A percentile compares a stretch with the other conserved stretches of the same genome.
Evolutionary conservation across 2,329 filamentous ascomycete genomes (phyloP).

Genomic region (Magnaporthales sp.): DNA sequence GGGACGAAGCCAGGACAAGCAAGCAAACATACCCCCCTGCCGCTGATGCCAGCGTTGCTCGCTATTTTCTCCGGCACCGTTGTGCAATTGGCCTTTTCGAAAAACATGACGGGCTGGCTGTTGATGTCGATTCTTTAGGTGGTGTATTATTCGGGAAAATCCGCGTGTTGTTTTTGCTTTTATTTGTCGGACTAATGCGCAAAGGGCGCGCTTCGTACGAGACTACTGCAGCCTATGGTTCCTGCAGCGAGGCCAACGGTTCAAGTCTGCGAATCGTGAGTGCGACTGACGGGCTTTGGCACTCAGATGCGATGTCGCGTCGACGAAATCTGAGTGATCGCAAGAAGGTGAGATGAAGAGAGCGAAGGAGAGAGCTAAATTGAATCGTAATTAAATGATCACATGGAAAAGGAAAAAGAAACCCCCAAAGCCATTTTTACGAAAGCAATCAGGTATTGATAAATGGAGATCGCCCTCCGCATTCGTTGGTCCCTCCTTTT

Average conservation of each 20-base stretch:
- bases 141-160: not conserved
- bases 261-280: not conserved
- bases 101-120: conserved; percentile 6
- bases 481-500: not conserved
- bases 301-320: not conserved
- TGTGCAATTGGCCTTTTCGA: conserved; percentile 27
- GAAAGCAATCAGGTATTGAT: not conserved
- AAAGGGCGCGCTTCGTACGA: not conserved
- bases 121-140: not conserved
- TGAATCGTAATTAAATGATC: not conserved
- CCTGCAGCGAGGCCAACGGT: not conserved
- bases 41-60: conserved; percentile 49
- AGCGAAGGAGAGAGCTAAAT: not conserved
- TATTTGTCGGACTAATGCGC: not conserved
- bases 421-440: not conserved
- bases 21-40: conserved; percentile 37
- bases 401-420: not conserved
- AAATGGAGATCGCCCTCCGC: not conserved
- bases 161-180: not conserved
- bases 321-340: too few species aligned
- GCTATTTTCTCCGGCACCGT: conserved; percentile 31
- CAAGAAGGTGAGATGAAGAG: too few species aligned
- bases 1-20: not conserved
- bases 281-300: not conserved
- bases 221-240: not conserved